Percentiles rank a stretch among this genome's conserved stretches.
Evolutionary conservation across 164 flowering plant species (phyloP).

Genomic region (Sedum album): DNA sequence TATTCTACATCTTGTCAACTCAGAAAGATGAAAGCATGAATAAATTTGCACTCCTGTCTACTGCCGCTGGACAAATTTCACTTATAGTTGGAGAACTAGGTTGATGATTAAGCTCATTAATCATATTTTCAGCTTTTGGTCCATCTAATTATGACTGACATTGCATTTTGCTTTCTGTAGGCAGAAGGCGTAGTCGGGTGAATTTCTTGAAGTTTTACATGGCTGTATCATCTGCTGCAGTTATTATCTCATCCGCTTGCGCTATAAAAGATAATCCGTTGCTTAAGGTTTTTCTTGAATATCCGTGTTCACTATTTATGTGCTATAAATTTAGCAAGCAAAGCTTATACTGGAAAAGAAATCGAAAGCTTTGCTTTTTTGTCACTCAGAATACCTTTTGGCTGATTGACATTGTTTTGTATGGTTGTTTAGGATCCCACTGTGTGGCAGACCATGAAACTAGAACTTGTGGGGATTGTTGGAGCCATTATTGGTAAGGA

Average conservation of each 20-base stretch:
- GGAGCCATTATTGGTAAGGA: constrained; percentile 25
- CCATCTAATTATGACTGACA: not conserved
- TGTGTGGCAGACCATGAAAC: constrained; percentile 22
- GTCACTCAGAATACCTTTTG: not conserved
- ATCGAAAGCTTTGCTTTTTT: not conserved
- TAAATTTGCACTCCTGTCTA: constrained; percentile 23
- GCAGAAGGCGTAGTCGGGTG: constrained; percentile 49
- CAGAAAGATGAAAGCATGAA: not conserved
- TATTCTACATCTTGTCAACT: constrained; percentile 7
- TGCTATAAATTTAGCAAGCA: not conserved
- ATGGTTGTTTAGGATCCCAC: constrained; percentile 27
- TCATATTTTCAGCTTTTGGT: not conserved
- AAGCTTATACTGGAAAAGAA: not conserved
- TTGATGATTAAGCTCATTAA: constrained; percentile 10
- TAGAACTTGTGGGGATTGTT: constrained; percentile 30
- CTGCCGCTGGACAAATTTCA: constrained; percentile 30
- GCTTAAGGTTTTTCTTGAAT: constrained; percentile 27
- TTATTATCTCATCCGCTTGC: constrained; percentile 24
- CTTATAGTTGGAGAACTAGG: constrained; percentile 58
- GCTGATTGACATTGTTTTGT: not conserved
- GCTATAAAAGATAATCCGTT: constrained; percentile 19
- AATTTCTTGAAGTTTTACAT: constrained; percentile 41
- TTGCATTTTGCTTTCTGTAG: constrained; percentile 23
- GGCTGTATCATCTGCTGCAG: constrained; percentile 29
- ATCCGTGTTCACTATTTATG: not conserved